These are phyloP conservation scores for Eutrema yunnanense DNA, from an alignment of 345 rosid species.

Conservation along the genomic window DNA sequence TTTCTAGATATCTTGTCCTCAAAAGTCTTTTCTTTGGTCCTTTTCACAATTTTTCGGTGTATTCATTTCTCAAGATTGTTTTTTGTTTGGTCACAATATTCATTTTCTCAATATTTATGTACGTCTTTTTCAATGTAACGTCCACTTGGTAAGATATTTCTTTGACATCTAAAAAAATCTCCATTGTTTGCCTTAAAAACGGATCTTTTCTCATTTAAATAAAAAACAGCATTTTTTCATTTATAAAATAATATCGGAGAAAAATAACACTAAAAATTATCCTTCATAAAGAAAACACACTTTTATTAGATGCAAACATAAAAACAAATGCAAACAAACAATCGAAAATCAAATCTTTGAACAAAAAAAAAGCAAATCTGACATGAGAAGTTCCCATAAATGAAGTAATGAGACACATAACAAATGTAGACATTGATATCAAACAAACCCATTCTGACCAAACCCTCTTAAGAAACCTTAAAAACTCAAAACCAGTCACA, in stretches of 20 bases:
- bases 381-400: slow-evolving; percentile 7
- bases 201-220: background rate
- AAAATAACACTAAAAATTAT: background rate
- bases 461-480: slow-evolving; percentile 19
- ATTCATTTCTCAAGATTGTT: background rate
- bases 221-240: background rate
- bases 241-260: background rate
- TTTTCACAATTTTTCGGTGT: background rate
- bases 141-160: background rate
- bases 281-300: background rate
- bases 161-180: background rate
- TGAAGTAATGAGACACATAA: slow-evolving; percentile 2
- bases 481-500: slow-evolving; percentile 19
- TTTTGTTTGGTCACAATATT: no score
- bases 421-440: slow-evolving; percentile 8
- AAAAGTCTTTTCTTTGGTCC: background rate
- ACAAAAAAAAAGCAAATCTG: background rate
- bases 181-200: background rate
- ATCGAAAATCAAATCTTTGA: background rate
- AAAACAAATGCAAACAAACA: background rate
- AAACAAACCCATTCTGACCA: slow-evolving; percentile 18
- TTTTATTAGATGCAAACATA: background rate
- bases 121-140: background rate
- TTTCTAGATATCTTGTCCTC: background rate
- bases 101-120: slow-evolving; percentile 1